Conservation (phyloP, 2,329 filamentous ascomycete genomes). For the Lachnellula suecica region DNA sequence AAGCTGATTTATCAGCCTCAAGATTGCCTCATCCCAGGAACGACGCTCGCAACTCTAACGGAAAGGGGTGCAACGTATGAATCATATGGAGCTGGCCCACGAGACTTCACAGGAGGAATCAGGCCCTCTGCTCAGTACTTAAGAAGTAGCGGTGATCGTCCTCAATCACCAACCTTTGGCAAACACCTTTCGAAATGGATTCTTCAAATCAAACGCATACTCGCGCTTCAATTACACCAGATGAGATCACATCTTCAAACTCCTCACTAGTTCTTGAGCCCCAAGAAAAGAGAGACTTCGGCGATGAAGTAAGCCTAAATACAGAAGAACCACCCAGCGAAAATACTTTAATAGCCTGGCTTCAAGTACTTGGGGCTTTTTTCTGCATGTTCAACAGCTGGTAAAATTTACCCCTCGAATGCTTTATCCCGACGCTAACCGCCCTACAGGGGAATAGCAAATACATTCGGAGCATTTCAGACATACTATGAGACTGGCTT, state of each 20-base stretch:
- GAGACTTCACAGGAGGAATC: too few species aligned
- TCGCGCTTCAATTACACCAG: background rate
- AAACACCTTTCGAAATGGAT: background rate
- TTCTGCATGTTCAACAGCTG: constrained; percentile 49
- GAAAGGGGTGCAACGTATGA: too few species aligned
- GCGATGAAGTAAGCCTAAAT: background rate
- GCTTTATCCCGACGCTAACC: background rate
- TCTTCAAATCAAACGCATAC: background rate
- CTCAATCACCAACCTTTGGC: background rate
- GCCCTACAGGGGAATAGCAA: constrained; percentile 18
- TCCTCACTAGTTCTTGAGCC: background rate
- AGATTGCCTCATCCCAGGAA: too few species aligned
- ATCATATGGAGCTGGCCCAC: too few species aligned
- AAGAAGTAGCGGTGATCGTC: too few species aligned
- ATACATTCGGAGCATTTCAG: constrained; percentile 39
- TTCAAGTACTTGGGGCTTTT: constrained; percentile 51
- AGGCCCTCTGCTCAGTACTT: too few species aligned
- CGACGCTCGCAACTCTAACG: too few species aligned
- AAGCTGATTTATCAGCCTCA: too few species aligned
- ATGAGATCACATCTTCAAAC: background rate
- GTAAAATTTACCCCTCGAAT: background rate
- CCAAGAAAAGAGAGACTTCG: background rate
- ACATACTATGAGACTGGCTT: constrained; percentile 39
- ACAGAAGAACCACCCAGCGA: background rate
- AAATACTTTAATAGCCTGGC: constrained; percentile 44